Base-by-base conservation (phyloP, 2,329 filamentous ascomycete species). In the Aspergillus sp. region DNA sequence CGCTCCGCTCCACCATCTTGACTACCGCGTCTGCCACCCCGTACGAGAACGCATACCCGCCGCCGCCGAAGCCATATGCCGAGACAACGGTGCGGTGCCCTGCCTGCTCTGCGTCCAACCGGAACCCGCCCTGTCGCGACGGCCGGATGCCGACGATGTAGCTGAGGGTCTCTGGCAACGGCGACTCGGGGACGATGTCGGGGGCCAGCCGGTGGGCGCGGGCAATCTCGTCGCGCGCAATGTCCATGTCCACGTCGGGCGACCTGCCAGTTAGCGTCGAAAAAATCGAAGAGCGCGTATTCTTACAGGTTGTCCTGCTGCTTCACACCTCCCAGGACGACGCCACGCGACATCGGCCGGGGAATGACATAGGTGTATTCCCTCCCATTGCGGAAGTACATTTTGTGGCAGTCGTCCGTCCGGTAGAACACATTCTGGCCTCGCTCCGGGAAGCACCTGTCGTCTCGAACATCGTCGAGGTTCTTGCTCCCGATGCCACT, bases 301-400 rank as follows among this genome's bases (percentile, higher is more conserved):
- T n/a, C 50, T 34, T 37, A 60, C 56, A 58, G 34, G 12, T 49
- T 49, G 13, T 49, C 52, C 29, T 43, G 40, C 30, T 60, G 51
- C 26, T 58, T 59, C 27, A 58, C 52, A 1, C 57, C 57, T 10
- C 57, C 57, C 4, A 61, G 31, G 1, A 61, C 44, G 3, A 61
- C 45, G 3, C 54, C 57, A 2, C 47, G 36, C 1, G 57, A 55
- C 7, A 49, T 26, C 2, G 57, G 54, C 11, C 57, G 53, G 14
- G 57, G 57, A 8, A 61, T 59, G 15, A 61, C 45, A 38, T 61
- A 60, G 14, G 57, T 60, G 30, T 61, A 61, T 35, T 60, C 55
- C 24, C 49, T 42, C 17, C 57, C 57, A 32, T 57, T 57, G 2
- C 55, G 52, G 25, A 60, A 58, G 38, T 57, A 55, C 42, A 60